Percentiles rank a stretch among this genome's conserved stretches.
Evolutionary conservation across 1,139 yeast genomes (phyloP).

Genomic region (Scheffersomyces illinoinensis): DNA sequence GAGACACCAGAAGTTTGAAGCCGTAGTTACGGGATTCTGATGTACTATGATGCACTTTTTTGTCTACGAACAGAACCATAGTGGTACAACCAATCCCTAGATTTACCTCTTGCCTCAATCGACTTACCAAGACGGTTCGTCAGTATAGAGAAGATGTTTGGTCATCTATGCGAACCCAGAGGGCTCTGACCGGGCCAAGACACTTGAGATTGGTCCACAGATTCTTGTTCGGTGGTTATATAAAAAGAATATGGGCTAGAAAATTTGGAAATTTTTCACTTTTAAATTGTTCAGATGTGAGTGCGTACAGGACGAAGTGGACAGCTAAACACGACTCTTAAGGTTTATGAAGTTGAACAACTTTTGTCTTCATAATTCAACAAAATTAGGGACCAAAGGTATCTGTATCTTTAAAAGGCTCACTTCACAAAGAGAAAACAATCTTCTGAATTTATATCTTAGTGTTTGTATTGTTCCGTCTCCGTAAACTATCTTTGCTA

Average conservation of each 20-base stretch:
- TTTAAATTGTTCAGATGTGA: neutral
- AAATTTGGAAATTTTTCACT: neutral
- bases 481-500: no score
- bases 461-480: no score
- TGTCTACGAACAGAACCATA: constrained; percentile 2
- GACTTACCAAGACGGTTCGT: constrained; percentile 49
- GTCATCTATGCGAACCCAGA: constrained; percentile 17
- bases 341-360: neutral
- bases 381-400: no score
- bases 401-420: no score
- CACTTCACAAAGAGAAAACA: neutral
- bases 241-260: neutral
- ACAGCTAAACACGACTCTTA: no score
- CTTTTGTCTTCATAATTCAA: no score
- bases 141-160: constrained; percentile 35
- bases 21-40: constrained; percentile 26
- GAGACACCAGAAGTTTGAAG: constrained; percentile 48
- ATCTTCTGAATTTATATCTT: neutral
- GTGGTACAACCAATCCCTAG: constrained; percentile 13
- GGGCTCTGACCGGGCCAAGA: constrained; percentile 20
- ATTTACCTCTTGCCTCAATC: constrained; percentile 33
- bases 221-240: constrained; percentile 6
- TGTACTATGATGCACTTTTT: constrained; percentile 53
- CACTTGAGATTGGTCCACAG: constrained; percentile 6
- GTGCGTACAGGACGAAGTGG: neutral